These are phyloP conservation scores for Telopea speciosissima DNA, from an alignment of 177 flowering plant species.

Conservation along the genomic window DNA sequence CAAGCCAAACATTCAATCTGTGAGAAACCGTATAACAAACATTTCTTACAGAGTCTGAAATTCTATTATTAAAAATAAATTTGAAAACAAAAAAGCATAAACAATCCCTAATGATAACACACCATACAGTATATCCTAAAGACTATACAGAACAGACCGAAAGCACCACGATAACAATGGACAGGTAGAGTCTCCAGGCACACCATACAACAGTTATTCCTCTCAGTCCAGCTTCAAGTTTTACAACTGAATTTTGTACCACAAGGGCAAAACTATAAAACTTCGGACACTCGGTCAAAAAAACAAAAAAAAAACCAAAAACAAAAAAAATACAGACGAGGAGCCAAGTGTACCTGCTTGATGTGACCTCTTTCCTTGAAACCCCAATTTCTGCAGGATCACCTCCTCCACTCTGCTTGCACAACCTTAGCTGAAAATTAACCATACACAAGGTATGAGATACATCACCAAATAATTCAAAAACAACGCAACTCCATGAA, in stretches of 20 bases:
- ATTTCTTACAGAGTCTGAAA: not conserved
- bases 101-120: conserved; percentile 2
- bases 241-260: conserved; percentile 13
- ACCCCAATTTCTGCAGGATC: conserved; percentile 3
- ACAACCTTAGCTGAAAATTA: conserved; percentile 27
- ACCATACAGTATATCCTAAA: conserved; percentile 8
- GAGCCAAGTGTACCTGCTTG: not conserved
- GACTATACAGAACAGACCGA: conserved; percentile 24
- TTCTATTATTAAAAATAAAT: not conserved
- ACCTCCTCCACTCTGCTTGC: conserved; percentile 49
- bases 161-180: conserved; percentile 9
- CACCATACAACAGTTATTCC: conserved; percentile 16
- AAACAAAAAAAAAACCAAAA: no score
- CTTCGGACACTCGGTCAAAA: conserved; percentile 6
- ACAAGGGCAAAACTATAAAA: conserved; percentile 3
- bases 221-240: conserved; percentile 14
- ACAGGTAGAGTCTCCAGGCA: conserved; percentile 8
- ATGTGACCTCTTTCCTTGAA: not conserved
- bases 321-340: no score
- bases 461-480: not conserved
- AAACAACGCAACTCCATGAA: not conserved
- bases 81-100: not conserved
- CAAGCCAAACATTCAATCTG: no score
- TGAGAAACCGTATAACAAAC: not conserved
- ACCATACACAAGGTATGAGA: not conserved